phyloP scores from a whole-genome alignment of 148 eudicot species.

The Polygonum aviculare region DNA sequence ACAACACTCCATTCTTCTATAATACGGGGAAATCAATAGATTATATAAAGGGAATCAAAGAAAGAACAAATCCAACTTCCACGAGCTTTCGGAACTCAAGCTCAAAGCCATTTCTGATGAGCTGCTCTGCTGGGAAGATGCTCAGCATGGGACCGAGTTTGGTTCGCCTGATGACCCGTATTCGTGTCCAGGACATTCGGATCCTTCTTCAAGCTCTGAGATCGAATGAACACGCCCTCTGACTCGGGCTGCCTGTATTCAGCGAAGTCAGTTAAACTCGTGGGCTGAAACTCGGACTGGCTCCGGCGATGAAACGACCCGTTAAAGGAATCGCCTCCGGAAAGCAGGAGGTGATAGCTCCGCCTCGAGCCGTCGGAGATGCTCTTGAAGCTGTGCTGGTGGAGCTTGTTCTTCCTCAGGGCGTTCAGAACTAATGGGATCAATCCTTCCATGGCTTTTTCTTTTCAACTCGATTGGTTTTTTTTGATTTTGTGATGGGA shows the following conservation, averaged over 20 bases:
- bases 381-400: neutral
- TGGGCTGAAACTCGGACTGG: neutral
- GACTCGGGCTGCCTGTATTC: neutral
- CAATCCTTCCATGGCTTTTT: neutral
- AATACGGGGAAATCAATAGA: neutral
- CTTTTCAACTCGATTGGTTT: neutral
- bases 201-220: neutral
- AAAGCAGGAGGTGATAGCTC: neutral
- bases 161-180: neutral
- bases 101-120: neutral
- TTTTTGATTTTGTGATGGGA: neutral
- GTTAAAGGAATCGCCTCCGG: constrained; percentile 3
- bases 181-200: neutral
- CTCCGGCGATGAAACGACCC: constrained; percentile 6
- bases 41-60: neutral
- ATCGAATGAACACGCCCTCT: neutral
- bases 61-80: neutral
- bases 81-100: neutral
- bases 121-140: neutral
- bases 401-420: constrained; percentile 5
- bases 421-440: constrained; percentile 5
- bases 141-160: neutral
- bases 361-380: constrained; percentile 11
- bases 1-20: neutral
- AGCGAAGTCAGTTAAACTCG: neutral